Conservation (phyloP, 306 rosid species). For the Delonix regia region DNA sequence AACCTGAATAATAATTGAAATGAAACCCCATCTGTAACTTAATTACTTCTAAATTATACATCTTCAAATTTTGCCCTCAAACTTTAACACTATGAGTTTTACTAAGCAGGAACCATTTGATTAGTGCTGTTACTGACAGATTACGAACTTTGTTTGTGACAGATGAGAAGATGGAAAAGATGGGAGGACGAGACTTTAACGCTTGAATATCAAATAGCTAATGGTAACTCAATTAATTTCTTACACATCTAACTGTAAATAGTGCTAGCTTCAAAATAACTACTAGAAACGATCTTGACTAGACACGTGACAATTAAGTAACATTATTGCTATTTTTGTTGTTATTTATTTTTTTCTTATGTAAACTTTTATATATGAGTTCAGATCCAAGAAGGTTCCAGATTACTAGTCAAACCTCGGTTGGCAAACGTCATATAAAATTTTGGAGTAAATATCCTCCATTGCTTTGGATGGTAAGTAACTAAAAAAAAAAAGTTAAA, state of each 20-base stretch:
- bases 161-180: conserved; percentile 71
- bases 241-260: no score
- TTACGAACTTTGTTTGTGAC: background rate
- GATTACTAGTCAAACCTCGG: conserved; percentile 49
- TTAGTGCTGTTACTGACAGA: background rate
- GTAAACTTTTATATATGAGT: background rate
- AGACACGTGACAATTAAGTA: no score
- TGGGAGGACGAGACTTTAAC: conserved; percentile 79
- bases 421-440: conserved; percentile 65
- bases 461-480: conserved; percentile 65
- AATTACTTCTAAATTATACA: no score
- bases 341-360: background rate
- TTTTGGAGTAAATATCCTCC: conserved; percentile 54
- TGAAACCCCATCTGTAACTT: no score
- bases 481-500: background rate
- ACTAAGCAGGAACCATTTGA: background rate
- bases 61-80: no score
- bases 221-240: conserved; percentile 50
- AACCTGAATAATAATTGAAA: no score
- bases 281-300: no score
- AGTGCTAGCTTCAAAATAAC: no score
- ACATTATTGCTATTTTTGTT: no score
- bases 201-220: conserved; percentile 59
- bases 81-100: no score
- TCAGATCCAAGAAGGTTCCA: conserved; percentile 72